Conservation (phyloP, 1,139 yeast genomes). For the Yamadazyma mexicana region DNA sequence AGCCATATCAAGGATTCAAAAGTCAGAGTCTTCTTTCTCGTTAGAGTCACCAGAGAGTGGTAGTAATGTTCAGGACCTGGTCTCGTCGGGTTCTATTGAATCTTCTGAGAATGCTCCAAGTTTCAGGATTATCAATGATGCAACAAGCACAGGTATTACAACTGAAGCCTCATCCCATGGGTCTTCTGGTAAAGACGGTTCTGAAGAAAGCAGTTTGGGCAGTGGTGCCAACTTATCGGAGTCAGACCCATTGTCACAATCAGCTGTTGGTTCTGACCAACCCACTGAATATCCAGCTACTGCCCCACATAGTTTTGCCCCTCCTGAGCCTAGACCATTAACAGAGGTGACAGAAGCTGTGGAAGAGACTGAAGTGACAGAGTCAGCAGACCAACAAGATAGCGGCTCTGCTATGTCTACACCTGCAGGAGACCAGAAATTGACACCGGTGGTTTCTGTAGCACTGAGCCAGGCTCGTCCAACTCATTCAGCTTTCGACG, state of each 20-base stretch:
- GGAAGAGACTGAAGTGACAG: not conserved
- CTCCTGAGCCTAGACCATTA: no score
- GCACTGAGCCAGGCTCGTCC: no score
- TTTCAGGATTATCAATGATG: slow-evolving; percentile 10
- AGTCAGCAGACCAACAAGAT: not conserved
- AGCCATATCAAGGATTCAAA: not conserved
- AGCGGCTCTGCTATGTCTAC: no score
- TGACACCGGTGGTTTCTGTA: no score
- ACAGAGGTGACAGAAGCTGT: not conserved
- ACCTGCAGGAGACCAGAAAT: no score
- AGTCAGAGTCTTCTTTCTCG: slow-evolving; percentile 3
- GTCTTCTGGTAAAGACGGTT: not conserved
- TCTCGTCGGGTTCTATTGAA: not conserved
- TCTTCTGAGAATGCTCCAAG: not conserved
- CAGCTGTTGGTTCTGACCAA: not conserved
- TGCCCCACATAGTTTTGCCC: no score
- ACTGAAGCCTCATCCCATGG: slow-evolving; percentile 10
- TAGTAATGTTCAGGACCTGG: not conserved
- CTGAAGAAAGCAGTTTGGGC: not conserved
- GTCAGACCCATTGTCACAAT: no score
- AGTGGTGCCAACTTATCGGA: not conserved
- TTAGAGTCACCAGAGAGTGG: slow-evolving; percentile 2
- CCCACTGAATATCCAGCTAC: not conserved
- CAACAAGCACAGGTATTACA: slow-evolving; percentile 13
- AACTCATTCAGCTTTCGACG: no score